Conservation (phyloP, 495 filamentous ascomycete genomes). For the Penicillium coprophilum region DNA sequence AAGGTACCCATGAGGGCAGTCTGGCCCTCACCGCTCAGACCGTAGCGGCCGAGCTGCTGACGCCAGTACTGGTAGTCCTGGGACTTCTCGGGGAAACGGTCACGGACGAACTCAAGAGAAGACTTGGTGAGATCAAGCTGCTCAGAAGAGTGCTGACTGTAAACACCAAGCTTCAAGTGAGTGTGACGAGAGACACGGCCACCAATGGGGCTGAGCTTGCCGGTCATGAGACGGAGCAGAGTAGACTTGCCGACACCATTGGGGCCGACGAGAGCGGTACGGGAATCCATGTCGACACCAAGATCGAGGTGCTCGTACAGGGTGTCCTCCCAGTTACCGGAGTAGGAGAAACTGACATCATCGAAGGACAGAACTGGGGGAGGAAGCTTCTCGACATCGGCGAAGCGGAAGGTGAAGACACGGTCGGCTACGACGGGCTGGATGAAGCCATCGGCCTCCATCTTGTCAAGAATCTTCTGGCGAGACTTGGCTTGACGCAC, state of each 20-base stretch:
- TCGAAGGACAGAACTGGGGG: constrained; percentile 96
- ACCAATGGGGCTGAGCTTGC: constrained; percentile 81
- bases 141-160: constrained; percentile 97
- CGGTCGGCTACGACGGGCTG: constrained; percentile 81
- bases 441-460: constrained; percentile 99
- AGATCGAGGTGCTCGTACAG: constrained; percentile 96
- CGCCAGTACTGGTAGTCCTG: constrained; percentile 99
- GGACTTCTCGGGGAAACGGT: constrained; percentile 83
- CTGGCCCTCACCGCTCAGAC: constrained; percentile 86
- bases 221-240: constrained; percentile 94
- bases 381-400: constrained; percentile 96
- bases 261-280: constrained; percentile 93
- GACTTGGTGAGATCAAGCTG: constrained; percentile 98
- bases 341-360: constrained; percentile 97
- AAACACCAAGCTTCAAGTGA: constrained; percentile 96
- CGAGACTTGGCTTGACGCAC: constrained; percentile 98
- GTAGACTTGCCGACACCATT: constrained; percentile 99
- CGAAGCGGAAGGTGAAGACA: constrained; percentile 98
- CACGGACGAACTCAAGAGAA: constrained; percentile 93
- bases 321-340: constrained; percentile 81
- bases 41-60: constrained; percentile 93
- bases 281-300: constrained; percentile 99
- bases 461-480: constrained; percentile 99
- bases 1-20: constrained; percentile 97
- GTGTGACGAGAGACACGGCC: constrained; percentile 88